Base-by-base conservation (phyloP, 495 filamentous ascomycete species). In the Friedmanniomyces endolithicus region DNA sequence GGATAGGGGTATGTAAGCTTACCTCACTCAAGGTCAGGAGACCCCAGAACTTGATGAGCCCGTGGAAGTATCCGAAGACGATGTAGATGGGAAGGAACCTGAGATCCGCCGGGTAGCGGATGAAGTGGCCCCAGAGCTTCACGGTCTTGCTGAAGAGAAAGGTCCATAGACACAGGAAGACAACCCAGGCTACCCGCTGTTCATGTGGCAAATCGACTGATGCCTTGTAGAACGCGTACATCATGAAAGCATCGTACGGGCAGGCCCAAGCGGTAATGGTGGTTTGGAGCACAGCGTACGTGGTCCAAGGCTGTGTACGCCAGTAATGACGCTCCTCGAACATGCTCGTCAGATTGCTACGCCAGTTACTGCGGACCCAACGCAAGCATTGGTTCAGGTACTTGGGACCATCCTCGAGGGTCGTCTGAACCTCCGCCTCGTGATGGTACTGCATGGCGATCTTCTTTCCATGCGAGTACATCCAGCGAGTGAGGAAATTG, bases 401-500 rank as follows among this genome's bases (percentile, higher is more conserved):
- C 54, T 78, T 82, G 1, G 68, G 66, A 40, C 69, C 64, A 23
- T 70, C 69, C 43, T 80, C 81, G 2, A 86, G 69, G 0, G 74
- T 80, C 2, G 81, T 86, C 57, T 76, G 71, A 34, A 86, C 72
- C 41, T 75, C 70, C 22, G 78, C 72, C 48, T 79, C 75, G 2
- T 68, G 60, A 49, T 75, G 73, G 64, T 80, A 76, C 65, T 86
- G 82, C 58, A 85, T 75, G 57, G 75, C 75, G 44, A 81, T 80
- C 50, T 76, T 73, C 76, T 74, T 84, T 17, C 74, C 65, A 48
- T 73, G 68, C 1, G 61, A 61, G 29, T 83, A 78, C 53, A 76
- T 66, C 72, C 75, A 85, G 9, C 83, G 75, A 0, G 83, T 85
- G 57, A 78, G 75, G 63, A 79, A 86, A 63, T 86, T 85, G 69